Percentiles rank a stretch among this genome's conserved stretches.
phyloP scores from a whole-genome alignment of 1,284 basidiomycete genomes.

The Marasmius tenuissimus region DNA sequence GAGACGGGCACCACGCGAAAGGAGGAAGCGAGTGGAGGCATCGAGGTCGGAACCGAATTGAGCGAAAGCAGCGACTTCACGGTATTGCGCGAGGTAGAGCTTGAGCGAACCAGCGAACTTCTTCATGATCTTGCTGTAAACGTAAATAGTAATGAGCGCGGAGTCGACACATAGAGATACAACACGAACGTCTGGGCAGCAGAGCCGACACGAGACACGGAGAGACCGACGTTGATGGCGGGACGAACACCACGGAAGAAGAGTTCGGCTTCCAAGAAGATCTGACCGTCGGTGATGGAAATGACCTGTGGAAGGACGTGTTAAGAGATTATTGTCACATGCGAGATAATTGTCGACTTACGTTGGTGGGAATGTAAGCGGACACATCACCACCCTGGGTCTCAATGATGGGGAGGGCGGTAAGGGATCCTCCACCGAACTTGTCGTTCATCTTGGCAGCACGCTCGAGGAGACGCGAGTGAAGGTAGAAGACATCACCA shows the following conservation, averaged over 20 bases:
- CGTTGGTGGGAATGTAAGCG: slow-evolving; percentile 90
- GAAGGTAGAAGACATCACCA: slow-evolving; percentile 99
- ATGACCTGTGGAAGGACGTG: slow-evolving; percentile 64
- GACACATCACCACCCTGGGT: slow-evolving; percentile 99
- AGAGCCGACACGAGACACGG: slow-evolving; percentile 99
- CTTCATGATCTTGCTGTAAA: slow-evolving; percentile 93
- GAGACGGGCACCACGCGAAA: slow-evolving; percentile 96
- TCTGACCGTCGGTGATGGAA: slow-evolving; percentile 97
- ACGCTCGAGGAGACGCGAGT: slow-evolving; percentile 99
- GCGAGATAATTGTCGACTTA: slow-evolving; percentile 34
- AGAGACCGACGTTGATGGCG: slow-evolving; percentile 99
- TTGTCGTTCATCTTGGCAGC: slow-evolving; percentile 99
- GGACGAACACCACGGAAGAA: slow-evolving; percentile 99
- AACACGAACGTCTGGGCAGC: slow-evolving; percentile 90
- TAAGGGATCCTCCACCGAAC: slow-evolving; percentile 97
- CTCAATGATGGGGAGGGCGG: slow-evolving; percentile 99
- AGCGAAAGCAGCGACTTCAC: slow-evolving; percentile 99
- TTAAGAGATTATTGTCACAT: slow-evolving; percentile 10
- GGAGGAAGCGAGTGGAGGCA: slow-evolving; percentile 96
- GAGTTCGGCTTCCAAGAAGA: slow-evolving; percentile 99
- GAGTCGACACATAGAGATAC: background rate
- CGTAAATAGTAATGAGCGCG: background rate
- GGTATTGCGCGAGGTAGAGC: slow-evolving; percentile 99
- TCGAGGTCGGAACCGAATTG: slow-evolving; percentile 99
- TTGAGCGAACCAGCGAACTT: slow-evolving; percentile 99